A percentile compares a stretch with the other conserved stretches of the same genome.
Evolutionary conservation across 2,329 filamentous ascomycete genomes (phyloP).

Genomic region (Colletotrichum musicola): DNA sequence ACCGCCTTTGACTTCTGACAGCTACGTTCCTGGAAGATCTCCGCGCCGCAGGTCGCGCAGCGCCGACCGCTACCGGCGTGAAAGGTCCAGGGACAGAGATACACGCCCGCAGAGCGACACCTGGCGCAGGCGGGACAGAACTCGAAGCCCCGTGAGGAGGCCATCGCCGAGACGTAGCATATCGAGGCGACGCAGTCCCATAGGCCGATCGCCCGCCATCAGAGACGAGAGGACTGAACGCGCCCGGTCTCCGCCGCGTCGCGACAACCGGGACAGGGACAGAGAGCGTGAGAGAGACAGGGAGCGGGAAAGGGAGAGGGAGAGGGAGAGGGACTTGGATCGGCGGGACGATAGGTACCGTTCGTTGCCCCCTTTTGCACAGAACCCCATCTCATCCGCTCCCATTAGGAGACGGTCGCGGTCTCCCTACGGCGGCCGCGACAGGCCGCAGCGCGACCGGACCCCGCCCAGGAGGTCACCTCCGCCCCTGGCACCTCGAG

Average conservation of each 20-base stretch:
- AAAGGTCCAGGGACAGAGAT: slow-evolving; percentile 51
- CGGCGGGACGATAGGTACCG: slow-evolving; percentile 58
- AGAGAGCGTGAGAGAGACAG: slow-evolving; percentile 48
- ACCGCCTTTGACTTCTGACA: slow-evolving; percentile 56
- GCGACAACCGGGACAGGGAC: slow-evolving; percentile 42
- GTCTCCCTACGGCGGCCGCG: slow-evolving; percentile 64
- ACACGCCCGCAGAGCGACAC: slow-evolving; percentile 34
- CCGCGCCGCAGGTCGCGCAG: slow-evolving; percentile 57
- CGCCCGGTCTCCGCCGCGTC: slow-evolving; percentile 41
- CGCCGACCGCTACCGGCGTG: slow-evolving; percentile 56
- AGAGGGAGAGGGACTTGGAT: slow-evolving; percentile 48
- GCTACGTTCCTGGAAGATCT: slow-evolving; percentile 61
- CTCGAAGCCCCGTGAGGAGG: slow-evolving; percentile 50
- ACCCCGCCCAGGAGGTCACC: slow-evolving; percentile 54
- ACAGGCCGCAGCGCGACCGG: slow-evolving; percentile 55
- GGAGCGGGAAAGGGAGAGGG: slow-evolving; percentile 35
- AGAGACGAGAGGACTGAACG: slow-evolving; percentile 55
- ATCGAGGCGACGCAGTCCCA: slow-evolving; percentile 47
- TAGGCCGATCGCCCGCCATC: slow-evolving; percentile 47
- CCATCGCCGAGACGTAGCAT: slow-evolving; percentile 52
- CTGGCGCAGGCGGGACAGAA: slow-evolving; percentile 40
- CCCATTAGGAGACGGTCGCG: slow-evolving; percentile 63
- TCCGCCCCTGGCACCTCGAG: slow-evolving; percentile 53
- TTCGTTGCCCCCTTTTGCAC: slow-evolving; percentile 38
- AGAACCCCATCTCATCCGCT: slow-evolving; percentile 20